Evolutionary conservation across 2,329 filamentous ascomycete genomes (phyloP), one percentile per base, ranked within the genome.

Genomic region (Venturia pyrina): DNA sequence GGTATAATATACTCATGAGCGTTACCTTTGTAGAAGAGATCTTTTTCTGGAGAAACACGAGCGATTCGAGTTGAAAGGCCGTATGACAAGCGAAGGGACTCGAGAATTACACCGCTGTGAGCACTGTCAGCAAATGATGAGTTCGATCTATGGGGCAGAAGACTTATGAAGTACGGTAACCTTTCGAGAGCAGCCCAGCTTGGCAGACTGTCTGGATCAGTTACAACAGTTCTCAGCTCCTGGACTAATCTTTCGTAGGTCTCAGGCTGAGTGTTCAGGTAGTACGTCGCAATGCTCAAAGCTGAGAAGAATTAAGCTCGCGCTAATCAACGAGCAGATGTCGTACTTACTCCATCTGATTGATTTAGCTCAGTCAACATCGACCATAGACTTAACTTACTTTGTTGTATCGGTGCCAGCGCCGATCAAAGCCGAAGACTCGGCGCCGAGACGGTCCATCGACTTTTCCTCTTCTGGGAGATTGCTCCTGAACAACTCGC

Each of bases 331-430:
- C 13, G 13, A 15, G 44, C 13, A 46, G 44, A 6, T 15, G 5
- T 46, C 6, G 13, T 6, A 46, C 44, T 4, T 17, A 59, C 24
- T 59, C 34, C 34, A 37, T 59, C 24, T 59, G 24, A 6, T 5
- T n/a, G 21, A 37, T 5, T 37, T 24, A 37, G 24, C 34, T 59
- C 13, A 17, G 28, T 5, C 5, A 19, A 21, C 17, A 59, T 6
- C 5, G 3, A 24, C 53, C 15, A 3, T 4, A 32, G 37, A 21
- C 5, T 15, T 64, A 11, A 7, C 63, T 53, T 56, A 72, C 17
- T 72, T 73, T 4, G 75, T 77, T 3, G 76, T 78, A 66, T 76
- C 75, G 7, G 76, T 75, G 63, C 75, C 76, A 63, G 75, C 76
- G 37, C 74, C 75, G 15, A 77, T 68, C 34, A 77, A 70, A 41